A percentile compares a stretch with the other conserved stretches of the same genome.
Conservation (phyloP, 2,329 filamentous ascomycete species). For the Aspergillus latus region DNA sequence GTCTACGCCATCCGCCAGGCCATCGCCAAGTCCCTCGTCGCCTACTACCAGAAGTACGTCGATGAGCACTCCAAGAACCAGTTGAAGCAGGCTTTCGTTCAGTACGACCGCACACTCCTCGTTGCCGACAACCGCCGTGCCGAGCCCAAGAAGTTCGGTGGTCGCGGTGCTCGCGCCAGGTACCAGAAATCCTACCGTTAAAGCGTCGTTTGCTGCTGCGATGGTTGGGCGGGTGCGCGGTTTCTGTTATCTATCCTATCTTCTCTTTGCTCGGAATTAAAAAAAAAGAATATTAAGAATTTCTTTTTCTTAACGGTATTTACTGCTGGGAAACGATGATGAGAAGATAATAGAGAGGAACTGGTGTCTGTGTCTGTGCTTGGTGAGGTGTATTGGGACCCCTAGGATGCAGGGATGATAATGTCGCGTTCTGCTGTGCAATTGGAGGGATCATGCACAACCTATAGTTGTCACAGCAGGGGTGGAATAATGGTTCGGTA, state of each 20-base stretch:
- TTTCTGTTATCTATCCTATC: constrained; percentile 19
- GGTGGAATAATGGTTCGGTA: constrained; percentile 25
- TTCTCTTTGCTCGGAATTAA: constrained; percentile 9
- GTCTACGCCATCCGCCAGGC: constrained; percentile 98
- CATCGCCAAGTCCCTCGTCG: constrained; percentile 94
- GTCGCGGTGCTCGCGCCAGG: constrained; percentile 87
- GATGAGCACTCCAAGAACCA: constrained; percentile 99
- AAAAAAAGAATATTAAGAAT: constrained; percentile 8
- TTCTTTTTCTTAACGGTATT: neutral
- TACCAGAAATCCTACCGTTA: constrained; percentile 99
- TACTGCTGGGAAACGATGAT: constrained; percentile 1
- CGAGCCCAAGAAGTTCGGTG: constrained; percentile 92
- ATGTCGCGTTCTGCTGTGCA: constrained; percentile 16
- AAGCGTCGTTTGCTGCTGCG: constrained; percentile 36
- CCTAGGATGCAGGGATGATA: constrained; percentile 17
- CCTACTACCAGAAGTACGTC: constrained; percentile 99
- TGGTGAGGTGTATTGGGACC: constrained; percentile 14
- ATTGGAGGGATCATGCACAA: constrained; percentile 18
- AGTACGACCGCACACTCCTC: constrained; percentile 95
- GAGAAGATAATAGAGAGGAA: constrained; percentile 14
- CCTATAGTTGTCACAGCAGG: constrained; percentile 27
- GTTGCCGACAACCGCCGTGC: constrained; percentile 98
- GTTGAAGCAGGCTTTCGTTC: constrained; percentile 93
- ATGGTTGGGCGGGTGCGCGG: constrained; percentile 4
- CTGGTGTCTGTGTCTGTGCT: constrained; percentile 15